These are phyloP conservation scores for Trichoderma sp. DNA, from an alignment of 2,329 filamentous ascomycete species.

Conservation along the genomic window DNA sequence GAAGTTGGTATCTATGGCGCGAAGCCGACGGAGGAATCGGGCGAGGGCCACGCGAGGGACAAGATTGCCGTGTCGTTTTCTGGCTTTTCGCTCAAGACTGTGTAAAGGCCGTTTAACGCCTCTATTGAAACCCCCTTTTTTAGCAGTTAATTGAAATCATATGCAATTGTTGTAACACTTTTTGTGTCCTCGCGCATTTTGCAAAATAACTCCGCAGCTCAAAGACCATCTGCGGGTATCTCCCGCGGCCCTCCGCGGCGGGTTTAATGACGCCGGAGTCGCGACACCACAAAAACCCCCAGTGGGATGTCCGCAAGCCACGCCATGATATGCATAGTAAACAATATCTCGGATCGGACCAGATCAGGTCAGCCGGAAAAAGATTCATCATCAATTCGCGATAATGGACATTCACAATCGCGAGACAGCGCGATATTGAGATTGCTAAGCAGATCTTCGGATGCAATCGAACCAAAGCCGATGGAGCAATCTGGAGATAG, in stretches of 20 bases:
- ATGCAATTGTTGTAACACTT: neutral
- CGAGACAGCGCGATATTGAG: neutral
- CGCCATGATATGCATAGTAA: neutral
- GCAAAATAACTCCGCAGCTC: neutral
- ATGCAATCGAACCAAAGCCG: neutral
- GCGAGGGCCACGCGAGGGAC: constrained; percentile 12
- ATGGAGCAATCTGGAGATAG: neutral
- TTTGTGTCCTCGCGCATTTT: neutral
- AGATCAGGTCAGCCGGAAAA: neutral
- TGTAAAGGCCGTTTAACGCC: neutral
- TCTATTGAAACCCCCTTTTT: neutral
- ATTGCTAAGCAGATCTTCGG: neutral
- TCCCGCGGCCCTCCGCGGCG: neutral
- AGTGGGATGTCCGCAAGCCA: neutral
- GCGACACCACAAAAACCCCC: neutral
- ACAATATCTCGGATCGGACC: neutral
- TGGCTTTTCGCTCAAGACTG: constrained; percentile 18
- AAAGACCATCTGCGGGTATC: neutral
- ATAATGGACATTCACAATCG: neutral
- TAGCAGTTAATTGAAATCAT: neutral
- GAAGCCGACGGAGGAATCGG: constrained; percentile 25
- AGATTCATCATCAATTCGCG: neutral
- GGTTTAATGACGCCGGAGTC: neutral
- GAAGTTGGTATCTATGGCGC: constrained; percentile 25
- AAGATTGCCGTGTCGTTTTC: constrained; percentile 23